phyloP scores from a whole-genome alignment of 2,329 filamentous ascomycete genomes.

The Myriosclerotinia scirpicola region DNA sequence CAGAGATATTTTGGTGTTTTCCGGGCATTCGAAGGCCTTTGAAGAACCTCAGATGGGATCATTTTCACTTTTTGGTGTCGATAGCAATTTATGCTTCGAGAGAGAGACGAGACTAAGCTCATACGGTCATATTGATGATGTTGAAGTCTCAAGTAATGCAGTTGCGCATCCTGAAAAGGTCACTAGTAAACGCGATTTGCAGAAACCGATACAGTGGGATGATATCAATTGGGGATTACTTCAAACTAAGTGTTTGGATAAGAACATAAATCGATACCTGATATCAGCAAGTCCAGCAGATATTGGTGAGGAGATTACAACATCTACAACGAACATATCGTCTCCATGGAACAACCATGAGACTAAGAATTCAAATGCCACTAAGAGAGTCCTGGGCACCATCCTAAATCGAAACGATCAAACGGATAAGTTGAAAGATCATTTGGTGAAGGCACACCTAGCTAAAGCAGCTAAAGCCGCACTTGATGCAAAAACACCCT shows the following conservation, averaged over 20 bases:
- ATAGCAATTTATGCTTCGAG: conserved; percentile 66
- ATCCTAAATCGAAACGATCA: background rate
- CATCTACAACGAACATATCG: background rate
- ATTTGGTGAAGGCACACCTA: conserved; percentile 1
- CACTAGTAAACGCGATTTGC: background rate
- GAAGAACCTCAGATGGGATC: conserved; percentile 63
- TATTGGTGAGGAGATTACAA: background rate
- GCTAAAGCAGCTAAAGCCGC: background rate
- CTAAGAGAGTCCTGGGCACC: background rate
- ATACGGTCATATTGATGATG: conserved; percentile 55
- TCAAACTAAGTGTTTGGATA: conserved; percentile 63
- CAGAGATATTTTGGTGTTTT: conserved; percentile 65
- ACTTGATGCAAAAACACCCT: background rate
- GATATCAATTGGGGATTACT: conserved; percentile 69
- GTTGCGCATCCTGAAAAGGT: background rate
- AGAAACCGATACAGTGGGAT: conserved; percentile 53
- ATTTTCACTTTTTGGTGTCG: conserved; percentile 59
- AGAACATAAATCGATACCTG: conserved; percentile 60
- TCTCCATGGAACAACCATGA: background rate
- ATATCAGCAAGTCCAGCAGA: background rate
- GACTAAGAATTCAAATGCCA: background rate
- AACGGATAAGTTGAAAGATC: background rate
- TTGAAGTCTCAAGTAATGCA: conserved; percentile 19
- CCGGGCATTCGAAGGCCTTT: conserved; percentile 58
- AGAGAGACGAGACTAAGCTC: conserved; percentile 67